Percentiles rank a stretch among this genome's conserved stretches.
Evolutionary conservation across 495 filamentous ascomycete genomes (phyloP).

Genomic region (Tuber calosporum): DNA sequence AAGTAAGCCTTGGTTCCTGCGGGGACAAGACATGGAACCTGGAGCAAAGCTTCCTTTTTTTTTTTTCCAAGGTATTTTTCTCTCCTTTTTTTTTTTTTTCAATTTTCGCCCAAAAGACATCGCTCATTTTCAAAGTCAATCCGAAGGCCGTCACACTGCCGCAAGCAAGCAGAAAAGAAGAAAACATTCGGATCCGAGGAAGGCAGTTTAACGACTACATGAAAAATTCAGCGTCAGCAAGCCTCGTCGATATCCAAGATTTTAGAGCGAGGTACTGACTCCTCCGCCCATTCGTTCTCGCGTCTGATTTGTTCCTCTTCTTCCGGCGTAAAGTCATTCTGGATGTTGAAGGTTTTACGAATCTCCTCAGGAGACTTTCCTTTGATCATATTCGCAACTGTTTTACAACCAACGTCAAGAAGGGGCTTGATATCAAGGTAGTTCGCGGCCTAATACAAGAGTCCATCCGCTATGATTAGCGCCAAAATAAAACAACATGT

Average conservation of each 20-base stretch:
- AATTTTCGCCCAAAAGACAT: background rate
- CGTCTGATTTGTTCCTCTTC: constrained; percentile 77
- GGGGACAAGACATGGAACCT: background rate
- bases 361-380: constrained; percentile 77
- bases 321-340: constrained; percentile 74
- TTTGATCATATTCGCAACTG: constrained; percentile 82
- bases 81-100: background rate
- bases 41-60: background rate
- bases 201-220: constrained; percentile 2
- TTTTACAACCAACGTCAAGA: constrained; percentile 76
- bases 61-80: background rate
- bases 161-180: background rate
- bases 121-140: background rate
- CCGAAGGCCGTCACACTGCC: background rate
- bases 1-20: background rate
- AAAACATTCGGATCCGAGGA: background rate
- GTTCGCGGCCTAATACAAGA: constrained; percentile 54
- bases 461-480: constrained; percentile 5
- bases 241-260: constrained; percentile 1
- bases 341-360: constrained; percentile 76
- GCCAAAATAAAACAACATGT: constrained; percentile 1
- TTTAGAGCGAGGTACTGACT: constrained; percentile 42
- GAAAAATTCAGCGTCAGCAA: constrained; percentile 3
- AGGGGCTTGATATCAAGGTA: constrained; percentile 78
- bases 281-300: constrained; percentile 81